Percentiles rank a stretch among this genome's conserved stretches.
Conservation (phyloP, 352 stramenopile species). For the Phytopythium litorale region DNA sequence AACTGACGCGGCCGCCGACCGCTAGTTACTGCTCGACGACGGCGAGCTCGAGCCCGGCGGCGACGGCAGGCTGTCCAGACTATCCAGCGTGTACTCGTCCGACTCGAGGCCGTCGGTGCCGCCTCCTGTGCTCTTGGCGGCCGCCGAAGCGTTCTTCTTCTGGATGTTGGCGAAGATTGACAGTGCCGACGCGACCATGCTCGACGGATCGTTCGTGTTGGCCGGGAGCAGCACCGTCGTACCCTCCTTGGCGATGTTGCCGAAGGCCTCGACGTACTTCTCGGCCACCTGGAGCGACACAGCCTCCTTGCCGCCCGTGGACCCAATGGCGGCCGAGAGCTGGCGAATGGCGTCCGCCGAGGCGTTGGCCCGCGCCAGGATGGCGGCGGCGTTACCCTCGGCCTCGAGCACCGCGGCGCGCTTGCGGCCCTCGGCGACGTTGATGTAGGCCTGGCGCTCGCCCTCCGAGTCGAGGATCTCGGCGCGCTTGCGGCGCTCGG, state of each 20-base stretch:
- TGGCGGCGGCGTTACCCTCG: slow-evolving; percentile 82
- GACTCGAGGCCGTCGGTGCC: slow-evolving; percentile 14
- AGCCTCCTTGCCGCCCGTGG: slow-evolving; percentile 68
- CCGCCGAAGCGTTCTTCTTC: slow-evolving; percentile 55
- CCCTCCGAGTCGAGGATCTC: slow-evolving; percentile 92
- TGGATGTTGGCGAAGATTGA: slow-evolving; percentile 88
- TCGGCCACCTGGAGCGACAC: slow-evolving; percentile 87
- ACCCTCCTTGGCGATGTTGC: slow-evolving; percentile 87
- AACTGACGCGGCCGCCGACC: neutral
- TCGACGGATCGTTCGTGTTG: slow-evolving; percentile 80
- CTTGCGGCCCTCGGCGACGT: slow-evolving; percentile 90
- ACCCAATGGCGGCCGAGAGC: slow-evolving; percentile 67
- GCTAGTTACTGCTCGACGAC: neutral
- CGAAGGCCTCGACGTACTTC: slow-evolving; percentile 92
- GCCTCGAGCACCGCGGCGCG: slow-evolving; percentile 81
- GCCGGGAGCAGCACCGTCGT: slow-evolving; percentile 83
- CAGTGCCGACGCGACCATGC: slow-evolving; percentile 88
- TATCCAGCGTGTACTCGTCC: slow-evolving; percentile 71
- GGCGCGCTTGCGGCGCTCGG: slow-evolving; percentile 88
- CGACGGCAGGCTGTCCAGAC: slow-evolving; percentile 28
- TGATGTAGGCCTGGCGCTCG: slow-evolving; percentile 87
- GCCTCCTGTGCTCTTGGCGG: slow-evolving; percentile 16
- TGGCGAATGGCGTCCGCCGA: slow-evolving; percentile 78
- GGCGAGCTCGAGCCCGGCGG: slow-evolving; percentile 1
- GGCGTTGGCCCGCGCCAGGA: slow-evolving; percentile 75